phyloP scores from a whole-genome alignment of 148 eudicot genomes.

The Cornus suecica region DNA sequence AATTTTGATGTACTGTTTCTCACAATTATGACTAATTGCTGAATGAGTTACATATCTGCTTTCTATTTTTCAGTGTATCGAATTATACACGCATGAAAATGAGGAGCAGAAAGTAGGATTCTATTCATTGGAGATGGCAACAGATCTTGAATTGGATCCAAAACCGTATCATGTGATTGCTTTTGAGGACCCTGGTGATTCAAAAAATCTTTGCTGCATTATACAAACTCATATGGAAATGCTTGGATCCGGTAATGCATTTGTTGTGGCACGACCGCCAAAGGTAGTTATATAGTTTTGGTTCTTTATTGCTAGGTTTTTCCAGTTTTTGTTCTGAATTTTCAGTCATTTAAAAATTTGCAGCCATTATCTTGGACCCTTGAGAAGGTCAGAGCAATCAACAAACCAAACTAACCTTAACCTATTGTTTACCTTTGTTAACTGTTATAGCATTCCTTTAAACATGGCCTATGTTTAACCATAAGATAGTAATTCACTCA shows the following conservation, averaged over 20 bases:
- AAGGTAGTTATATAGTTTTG: constrained; percentile 42
- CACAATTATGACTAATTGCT: neutral
- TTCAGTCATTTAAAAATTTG: neutral
- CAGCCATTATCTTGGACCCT: neutral
- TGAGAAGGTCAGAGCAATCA: neutral
- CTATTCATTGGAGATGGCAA: constrained; percentile 86
- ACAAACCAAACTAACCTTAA: neutral
- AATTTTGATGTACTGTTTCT: neutral
- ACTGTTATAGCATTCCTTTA: neutral
- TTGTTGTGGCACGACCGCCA: constrained; percentile 73
- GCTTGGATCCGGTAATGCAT: constrained; percentile 84
- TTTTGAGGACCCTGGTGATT: constrained; percentile 75
- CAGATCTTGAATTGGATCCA: constrained; percentile 88
- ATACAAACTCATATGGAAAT: constrained; percentile 82
- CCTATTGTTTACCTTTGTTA: neutral
- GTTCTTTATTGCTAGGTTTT: neutral
- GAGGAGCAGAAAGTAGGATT: constrained; percentile 68
- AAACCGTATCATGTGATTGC: constrained; percentile 85
- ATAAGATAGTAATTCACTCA: neutral
- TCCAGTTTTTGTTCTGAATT: neutral
- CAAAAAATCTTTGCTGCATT: constrained; percentile 76
- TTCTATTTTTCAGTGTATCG: constrained; percentile 66
- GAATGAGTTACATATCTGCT: neutral
- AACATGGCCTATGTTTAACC: neutral
- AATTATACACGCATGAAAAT: constrained; percentile 60